Evolutionary conservation across 345 rosid genomes (phyloP).

Genomic region (Alliaria petiolata): DNA sequence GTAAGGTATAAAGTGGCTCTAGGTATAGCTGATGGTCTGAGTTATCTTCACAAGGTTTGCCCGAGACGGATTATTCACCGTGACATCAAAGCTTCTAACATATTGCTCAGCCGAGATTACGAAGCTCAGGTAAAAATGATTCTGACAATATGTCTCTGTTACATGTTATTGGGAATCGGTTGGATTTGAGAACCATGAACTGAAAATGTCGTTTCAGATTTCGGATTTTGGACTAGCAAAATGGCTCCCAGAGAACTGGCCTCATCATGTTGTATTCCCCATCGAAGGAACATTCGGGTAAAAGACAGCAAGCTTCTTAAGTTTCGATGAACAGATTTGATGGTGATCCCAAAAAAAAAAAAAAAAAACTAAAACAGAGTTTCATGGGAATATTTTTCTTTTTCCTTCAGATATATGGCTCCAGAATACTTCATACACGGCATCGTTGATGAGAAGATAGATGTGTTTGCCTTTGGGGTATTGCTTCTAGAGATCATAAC

Average conservation of each 20-base stretch:
- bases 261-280: conserved; percentile 76
- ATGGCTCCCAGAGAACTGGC: conserved; percentile 96
- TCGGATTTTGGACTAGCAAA: conserved; percentile 89
- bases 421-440: conserved; percentile 96
- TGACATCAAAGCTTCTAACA: conserved; percentile 91
- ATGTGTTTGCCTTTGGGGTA: conserved; percentile 87
- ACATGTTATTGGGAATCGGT: conserved; percentile 5
- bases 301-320: neutral
- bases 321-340: neutral
- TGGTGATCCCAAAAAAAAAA: too few species aligned
- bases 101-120: conserved; percentile 59
- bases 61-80: conserved; percentile 87
- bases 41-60: conserved; percentile 75
- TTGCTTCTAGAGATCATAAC: conserved; percentile 84
- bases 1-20: conserved; percentile 64
- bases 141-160: neutral
- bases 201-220: conserved; percentile 32
- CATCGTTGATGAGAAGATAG: conserved; percentile 79
- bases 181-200: neutral
- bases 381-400: neutral
- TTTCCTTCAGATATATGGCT: conserved; percentile 67
- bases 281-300: conserved; percentile 97
- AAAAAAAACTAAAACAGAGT: neutral
- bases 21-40: conserved; percentile 80
- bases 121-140: conserved; percentile 65